Evolutionary conservation across 129 eudicot species (phyloP).

Genomic region (Artemisia annua): DNA sequence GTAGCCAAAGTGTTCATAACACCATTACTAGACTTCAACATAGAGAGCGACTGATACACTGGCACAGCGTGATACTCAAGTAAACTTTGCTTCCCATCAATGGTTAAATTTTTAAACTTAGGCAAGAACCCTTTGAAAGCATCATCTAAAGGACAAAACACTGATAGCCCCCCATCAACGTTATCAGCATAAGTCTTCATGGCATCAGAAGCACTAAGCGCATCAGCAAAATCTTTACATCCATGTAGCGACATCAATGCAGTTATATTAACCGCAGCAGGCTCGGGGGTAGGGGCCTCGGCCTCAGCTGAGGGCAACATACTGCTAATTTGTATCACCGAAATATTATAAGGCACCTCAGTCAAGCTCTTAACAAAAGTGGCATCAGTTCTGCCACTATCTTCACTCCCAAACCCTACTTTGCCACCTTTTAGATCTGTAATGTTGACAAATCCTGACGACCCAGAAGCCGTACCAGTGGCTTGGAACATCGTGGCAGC

Average conservation of each 20-base stretch:
- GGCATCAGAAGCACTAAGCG: conserved; percentile 60
- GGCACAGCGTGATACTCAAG: conserved; percentile 81
- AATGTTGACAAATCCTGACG: conserved; percentile 88
- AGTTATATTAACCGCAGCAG: conserved; percentile 58
- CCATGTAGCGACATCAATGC: conserved; percentile 79
- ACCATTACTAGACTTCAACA: conserved; percentile 74
- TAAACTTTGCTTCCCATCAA: conserved; percentile 58
- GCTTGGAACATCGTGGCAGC: conserved; percentile 95
- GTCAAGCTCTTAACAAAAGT: conserved; percentile 64
- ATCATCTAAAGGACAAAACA: conserved; percentile 78
- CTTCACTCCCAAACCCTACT: conserved; percentile 76
- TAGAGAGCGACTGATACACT: conserved; percentile 55
- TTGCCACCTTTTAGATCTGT: conserved; percentile 91
- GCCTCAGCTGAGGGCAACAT: conserved; percentile 66
- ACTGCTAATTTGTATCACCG: conserved; percentile 71
- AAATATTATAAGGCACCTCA: conserved; percentile 72
- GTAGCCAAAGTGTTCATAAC: conserved; percentile 82
- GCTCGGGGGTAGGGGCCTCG: conserved; percentile 84
- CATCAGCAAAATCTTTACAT: conserved; percentile 76
- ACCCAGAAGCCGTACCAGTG: conserved; percentile 80
- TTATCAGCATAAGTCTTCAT: conserved; percentile 49
- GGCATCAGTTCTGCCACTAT: conserved; percentile 38
- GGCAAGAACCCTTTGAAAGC: conserved; percentile 70
- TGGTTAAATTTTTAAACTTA: conserved; percentile 60
- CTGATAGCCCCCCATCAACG: conserved; percentile 64